Conservation (phyloP, 2,329 filamentous ascomycete genomes). For the Diaporthe citriasiana region DNA sequence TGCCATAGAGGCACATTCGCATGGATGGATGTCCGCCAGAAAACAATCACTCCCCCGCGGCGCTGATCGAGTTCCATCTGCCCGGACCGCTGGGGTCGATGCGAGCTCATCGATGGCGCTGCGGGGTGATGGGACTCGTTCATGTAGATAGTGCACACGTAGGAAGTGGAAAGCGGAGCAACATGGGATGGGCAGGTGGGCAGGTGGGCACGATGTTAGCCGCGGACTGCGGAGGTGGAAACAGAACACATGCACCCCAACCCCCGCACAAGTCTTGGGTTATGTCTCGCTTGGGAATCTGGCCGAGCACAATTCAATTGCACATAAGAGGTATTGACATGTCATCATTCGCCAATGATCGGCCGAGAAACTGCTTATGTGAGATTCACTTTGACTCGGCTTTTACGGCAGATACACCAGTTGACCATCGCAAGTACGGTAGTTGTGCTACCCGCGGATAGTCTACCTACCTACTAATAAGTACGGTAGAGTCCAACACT, state of each 20-base stretch:
- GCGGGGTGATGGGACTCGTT: not conserved
- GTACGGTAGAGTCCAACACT: not conserved
- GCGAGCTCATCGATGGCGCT: not conserved
- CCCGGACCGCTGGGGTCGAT: slow-evolving; percentile 22
- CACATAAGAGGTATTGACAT: not conserved
- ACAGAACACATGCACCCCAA: slow-evolving; percentile 6
- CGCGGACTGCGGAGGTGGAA: not conserved
- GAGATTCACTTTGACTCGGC: not conserved
- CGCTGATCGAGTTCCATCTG: slow-evolving; percentile 16
- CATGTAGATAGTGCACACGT: too few relatives aligned
- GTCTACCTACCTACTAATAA: not conserved
- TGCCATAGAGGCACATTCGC: not conserved
- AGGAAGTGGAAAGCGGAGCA: slow-evolving; percentile 25
- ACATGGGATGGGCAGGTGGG: not conserved
- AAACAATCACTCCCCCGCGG: not conserved
- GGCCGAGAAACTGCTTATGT: not conserved
- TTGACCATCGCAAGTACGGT: not conserved
- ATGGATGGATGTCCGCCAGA: too few relatives aligned
- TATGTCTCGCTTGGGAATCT: not conserved
- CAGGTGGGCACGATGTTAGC: not conserved
- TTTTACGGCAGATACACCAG: not conserved
- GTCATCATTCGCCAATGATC: not conserved
- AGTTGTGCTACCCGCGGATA: not conserved
- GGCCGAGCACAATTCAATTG: not conserved
- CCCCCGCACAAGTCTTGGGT: not conserved